Percentiles rank a stretch among this genome's conserved stretches.
Conservation (phyloP, 202 grass and related monocot genomes). For the Panicum hallii region DNA sequence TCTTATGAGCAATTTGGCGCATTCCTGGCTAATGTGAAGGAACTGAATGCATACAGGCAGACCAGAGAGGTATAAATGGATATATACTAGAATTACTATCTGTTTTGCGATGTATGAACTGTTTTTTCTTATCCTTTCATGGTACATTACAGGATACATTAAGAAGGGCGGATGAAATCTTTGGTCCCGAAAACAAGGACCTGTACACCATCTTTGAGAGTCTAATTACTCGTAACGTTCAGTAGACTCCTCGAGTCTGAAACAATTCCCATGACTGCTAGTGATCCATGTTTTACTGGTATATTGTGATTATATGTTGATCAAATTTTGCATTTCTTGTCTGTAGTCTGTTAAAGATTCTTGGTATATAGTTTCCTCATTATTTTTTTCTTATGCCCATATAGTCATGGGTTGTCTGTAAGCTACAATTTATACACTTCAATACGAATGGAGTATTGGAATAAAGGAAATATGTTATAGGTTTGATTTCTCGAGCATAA, state of each 20-base stretch:
- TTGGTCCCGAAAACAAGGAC: conserved; percentile 87
- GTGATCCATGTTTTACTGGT: conserved; percentile 28
- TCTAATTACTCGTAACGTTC: conserved; percentile 84
- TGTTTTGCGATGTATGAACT: conserved; percentile 18
- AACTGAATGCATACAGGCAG: conserved; percentile 88
- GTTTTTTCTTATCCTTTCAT: not conserved
- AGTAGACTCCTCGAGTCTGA: conserved; percentile 40
- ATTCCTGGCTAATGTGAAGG: conserved; percentile 96
- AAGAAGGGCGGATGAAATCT: conserved; percentile 87
- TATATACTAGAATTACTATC: conserved; percentile 14
- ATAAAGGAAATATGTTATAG: conserved; percentile 16
- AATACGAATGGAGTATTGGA: conserved; percentile 32
- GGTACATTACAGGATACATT: conserved; percentile 78
- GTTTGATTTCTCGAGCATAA: not conserved
- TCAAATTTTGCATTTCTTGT: conserved; percentile 29
- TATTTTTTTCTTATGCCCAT: conserved; percentile 7
- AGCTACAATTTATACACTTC: conserved; percentile 39
- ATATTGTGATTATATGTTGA: conserved; percentile 40
- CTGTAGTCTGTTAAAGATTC: conserved; percentile 35
- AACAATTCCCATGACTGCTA: not conserved
- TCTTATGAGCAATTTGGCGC: conserved; percentile 96
- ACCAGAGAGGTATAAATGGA: conserved; percentile 80
- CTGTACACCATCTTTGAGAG: conserved; percentile 88
- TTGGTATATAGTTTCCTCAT: conserved; percentile 35
- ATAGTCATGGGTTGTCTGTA: conserved; percentile 42